Percentiles rank a stretch among this genome's conserved stretches.
phyloP scores from a whole-genome alignment of 257 asterid genomes.

The Linaria vulgaris region DNA sequence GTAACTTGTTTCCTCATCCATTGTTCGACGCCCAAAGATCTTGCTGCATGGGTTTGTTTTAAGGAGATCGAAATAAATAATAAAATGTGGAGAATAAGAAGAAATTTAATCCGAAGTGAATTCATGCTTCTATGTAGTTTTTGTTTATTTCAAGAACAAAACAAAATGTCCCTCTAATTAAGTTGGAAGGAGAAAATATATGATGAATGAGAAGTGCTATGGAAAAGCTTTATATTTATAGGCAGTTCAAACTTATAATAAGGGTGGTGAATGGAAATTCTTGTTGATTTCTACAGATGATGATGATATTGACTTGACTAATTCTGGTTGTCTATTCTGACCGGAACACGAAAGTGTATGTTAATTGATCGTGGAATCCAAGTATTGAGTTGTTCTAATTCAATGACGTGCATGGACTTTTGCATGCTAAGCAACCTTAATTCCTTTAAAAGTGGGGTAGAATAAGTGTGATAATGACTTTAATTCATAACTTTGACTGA shows the following conservation, averaged over 20 bases:
- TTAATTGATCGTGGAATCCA: not conserved
- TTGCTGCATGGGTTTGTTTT: conserved; percentile 33
- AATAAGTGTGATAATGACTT: not conserved
- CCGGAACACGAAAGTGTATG: not conserved
- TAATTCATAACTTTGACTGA: no score
- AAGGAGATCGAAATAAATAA: not conserved
- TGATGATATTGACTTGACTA: not conserved
- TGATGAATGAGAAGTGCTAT: no score
- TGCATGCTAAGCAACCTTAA: not conserved
- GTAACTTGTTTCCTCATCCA: conserved; percentile 19
- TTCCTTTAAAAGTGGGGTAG: not conserved
- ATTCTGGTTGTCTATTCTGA: not conserved
- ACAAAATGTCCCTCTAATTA: not conserved
- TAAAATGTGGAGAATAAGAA: conserved; percentile 27
- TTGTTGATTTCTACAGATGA: not conserved
- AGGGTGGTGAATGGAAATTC: not conserved
- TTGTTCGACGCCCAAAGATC: conserved; percentile 31
- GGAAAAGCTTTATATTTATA: conserved; percentile 9
- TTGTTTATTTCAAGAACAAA: not conserved
- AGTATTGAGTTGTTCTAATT: not conserved
- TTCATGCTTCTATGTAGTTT: conserved; percentile 25
- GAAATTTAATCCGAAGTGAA: conserved; percentile 5
- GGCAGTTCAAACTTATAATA: conserved; percentile 5
- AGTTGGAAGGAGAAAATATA: no score
- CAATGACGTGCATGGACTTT: not conserved